These are phyloP conservation scores for Pythium volutum DNA, from an alignment of 352 stramenopile genomes.

Conservation along the genomic window DNA sequence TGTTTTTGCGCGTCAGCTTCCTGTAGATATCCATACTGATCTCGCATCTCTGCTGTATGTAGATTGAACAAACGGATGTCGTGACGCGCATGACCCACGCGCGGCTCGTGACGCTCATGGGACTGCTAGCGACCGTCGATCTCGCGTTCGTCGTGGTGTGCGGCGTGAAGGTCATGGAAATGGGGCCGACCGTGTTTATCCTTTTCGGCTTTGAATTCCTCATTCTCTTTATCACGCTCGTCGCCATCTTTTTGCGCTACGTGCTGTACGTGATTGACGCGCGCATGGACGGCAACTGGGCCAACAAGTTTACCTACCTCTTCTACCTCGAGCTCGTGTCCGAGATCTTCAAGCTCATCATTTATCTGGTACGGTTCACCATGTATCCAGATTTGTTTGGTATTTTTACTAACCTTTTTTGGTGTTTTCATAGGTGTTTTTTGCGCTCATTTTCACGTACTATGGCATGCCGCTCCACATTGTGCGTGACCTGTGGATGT, in stretches of 20 bases:
- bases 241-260: slow-evolving; percentile 87
- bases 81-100: slow-evolving; percentile 77
- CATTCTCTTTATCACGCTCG: slow-evolving; percentile 93
- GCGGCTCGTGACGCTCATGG: slow-evolving; percentile 87
- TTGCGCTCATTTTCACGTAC: slow-evolving; percentile 97
- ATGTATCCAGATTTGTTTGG: too few relatives aligned
- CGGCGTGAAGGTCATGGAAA: slow-evolving; percentile 66
- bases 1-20: neutral
- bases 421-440: slow-evolving; percentile 85
- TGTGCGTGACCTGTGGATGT: slow-evolving; percentile 96
- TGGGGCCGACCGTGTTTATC: slow-evolving; percentile 91
- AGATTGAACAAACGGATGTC: slow-evolving; percentile 89
- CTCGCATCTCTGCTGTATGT: neutral
- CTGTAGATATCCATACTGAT: neutral
- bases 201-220: slow-evolving; percentile 98
- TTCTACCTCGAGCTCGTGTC: slow-evolving; percentile 97
- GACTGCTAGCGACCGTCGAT: slow-evolving; percentile 85
- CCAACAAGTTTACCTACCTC: slow-evolving; percentile 88
- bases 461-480: slow-evolving; percentile 98
- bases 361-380: slow-evolving; percentile 93
- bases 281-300: slow-evolving; percentile 85
- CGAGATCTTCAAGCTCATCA: slow-evolving; percentile 94
- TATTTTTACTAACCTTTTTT: slow-evolving; percentile 4
- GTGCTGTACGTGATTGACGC: slow-evolving; percentile 94
- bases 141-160: slow-evolving; percentile 88